phyloP scores from a whole-genome alignment of 225 moss, liverwort and hornwort genomes.

The Marchantia polymorpha region DNA sequence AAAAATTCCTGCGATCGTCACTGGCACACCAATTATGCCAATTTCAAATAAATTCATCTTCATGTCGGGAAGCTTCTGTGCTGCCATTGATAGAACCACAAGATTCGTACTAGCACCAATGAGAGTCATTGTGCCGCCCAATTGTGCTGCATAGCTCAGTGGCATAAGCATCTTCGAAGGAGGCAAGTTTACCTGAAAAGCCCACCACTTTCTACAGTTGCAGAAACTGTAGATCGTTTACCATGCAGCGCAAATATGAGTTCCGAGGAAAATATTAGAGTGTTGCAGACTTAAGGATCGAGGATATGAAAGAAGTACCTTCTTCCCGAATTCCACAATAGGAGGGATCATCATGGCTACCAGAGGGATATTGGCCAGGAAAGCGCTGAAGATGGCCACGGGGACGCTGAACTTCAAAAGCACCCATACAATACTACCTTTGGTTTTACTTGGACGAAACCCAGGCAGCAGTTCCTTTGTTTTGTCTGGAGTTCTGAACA shows the following conservation, averaged over 20 bases:
- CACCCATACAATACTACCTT: conserved; percentile 80
- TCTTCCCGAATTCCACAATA: conserved; percentile 68
- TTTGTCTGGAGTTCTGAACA: conserved; percentile 67
- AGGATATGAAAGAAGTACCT: conserved; percentile 36
- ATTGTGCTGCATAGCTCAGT: conserved; percentile 84
- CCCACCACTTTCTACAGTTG: not conserved
- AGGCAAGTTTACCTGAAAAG: conserved; percentile 65
- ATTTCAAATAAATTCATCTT: conserved; percentile 97
- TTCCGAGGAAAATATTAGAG: too few relatives aligned
- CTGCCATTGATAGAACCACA: conserved; percentile 84
- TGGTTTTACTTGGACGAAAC: conserved; percentile 44
- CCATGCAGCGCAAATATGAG: too few relatives aligned
- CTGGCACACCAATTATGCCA: conserved; percentile 68
- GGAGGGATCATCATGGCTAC: conserved; percentile 99
- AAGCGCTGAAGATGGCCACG: conserved; percentile 83
- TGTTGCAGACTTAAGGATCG: too few relatives aligned
- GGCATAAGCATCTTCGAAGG: conserved; percentile 90
- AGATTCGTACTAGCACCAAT: conserved; percentile 92
- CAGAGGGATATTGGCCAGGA: conserved; percentile 90
- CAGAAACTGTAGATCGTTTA: too few relatives aligned
- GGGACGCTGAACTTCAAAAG: conserved; percentile 81
- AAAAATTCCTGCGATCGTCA: conserved; percentile 69
- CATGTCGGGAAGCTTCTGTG: conserved; percentile 76
- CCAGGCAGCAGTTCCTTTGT: conserved; percentile 42
- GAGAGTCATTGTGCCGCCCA: conserved; percentile 94